These are phyloP conservation scores for Acephala macrosclerotiorum DNA, from an alignment of 2,329 filamentous ascomycete species.

Conservation along the genomic window DNA sequence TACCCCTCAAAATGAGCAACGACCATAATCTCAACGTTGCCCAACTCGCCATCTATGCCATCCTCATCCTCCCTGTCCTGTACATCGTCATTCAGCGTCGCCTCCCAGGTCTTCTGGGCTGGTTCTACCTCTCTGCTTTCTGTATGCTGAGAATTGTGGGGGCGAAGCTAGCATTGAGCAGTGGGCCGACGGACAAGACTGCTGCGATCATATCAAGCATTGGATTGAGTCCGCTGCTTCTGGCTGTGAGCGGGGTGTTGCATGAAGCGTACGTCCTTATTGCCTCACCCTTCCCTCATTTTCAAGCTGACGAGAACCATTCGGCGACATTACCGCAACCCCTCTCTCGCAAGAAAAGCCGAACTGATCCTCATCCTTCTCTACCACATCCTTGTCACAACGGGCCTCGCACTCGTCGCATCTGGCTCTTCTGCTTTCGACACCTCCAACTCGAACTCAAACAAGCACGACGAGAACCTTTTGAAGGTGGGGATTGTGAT, in stretches of 20 bases:
- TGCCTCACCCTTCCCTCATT: neutral
- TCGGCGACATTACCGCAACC: slow-evolving; percentile 37
- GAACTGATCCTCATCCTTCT: slow-evolving; percentile 20
- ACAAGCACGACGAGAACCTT: slow-evolving; percentile 1
- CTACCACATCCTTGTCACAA: slow-evolving; percentile 23
- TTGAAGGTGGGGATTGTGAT: slow-evolving; percentile 22
- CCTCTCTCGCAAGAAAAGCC: slow-evolving; percentile 1
- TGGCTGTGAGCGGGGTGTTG: slow-evolving; percentile 30
- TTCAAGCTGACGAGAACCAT: neutral
- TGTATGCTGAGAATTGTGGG: slow-evolving; percentile 48
- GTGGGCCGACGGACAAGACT: slow-evolving; percentile 19
- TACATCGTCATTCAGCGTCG: slow-evolving; percentile 48
- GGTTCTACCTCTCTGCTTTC: slow-evolving; percentile 49
- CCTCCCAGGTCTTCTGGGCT: slow-evolving; percentile 46
- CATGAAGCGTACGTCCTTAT: slow-evolving; percentile 35
- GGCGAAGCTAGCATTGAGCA: slow-evolving; percentile 41
- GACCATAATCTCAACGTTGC: neutral
- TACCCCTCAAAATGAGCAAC: neutral
- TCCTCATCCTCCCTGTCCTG: slow-evolving; percentile 42
- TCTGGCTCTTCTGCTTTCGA: slow-evolving; percentile 19
- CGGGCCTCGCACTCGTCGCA: slow-evolving; percentile 20
- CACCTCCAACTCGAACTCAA: neutral
- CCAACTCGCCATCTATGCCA: slow-evolving; percentile 46
- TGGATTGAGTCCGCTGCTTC: slow-evolving; percentile 33
- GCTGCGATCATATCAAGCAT: slow-evolving; percentile 30